Percentiles rank a stretch among this genome's conserved stretches.
Conservation (phyloP, 495 filamentous ascomycete species). For the Trypethelium eluteriae region DNA sequence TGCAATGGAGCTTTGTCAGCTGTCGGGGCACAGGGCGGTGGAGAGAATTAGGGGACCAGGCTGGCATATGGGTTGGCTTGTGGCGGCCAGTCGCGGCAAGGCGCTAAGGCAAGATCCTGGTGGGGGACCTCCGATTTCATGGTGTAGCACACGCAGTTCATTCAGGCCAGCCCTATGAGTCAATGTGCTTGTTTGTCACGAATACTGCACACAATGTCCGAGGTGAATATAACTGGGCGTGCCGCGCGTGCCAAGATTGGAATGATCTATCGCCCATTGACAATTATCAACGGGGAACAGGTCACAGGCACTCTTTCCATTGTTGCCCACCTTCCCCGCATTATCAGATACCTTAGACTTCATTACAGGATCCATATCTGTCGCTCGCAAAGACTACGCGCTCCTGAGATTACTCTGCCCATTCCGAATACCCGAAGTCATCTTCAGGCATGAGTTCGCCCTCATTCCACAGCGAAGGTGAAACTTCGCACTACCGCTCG, state of each 20-base stretch:
- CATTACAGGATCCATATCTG: neutral
- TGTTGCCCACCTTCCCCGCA: constrained; percentile 1
- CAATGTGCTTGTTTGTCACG: neutral
- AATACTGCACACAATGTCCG: neutral
- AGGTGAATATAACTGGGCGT: neutral
- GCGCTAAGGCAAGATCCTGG: constrained; percentile 7
- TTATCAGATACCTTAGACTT: neutral
- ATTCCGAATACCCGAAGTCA: neutral
- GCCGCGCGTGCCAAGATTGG: neutral
- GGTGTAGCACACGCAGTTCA: neutral
- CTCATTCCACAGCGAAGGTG: constrained; percentile 12
- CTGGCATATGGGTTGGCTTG: neutral
- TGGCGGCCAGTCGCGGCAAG: neutral
- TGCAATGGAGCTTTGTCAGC: neutral
- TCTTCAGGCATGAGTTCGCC: constrained; percentile 16
- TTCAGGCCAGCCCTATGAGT: neutral
- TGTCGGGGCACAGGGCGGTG: neutral
- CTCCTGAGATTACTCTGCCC: too few species aligned
- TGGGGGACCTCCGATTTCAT: neutral
- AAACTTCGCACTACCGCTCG: constrained; percentile 17
- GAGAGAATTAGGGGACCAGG: neutral
- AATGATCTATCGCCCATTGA: neutral
- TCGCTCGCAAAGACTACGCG: neutral
- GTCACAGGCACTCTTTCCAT: too few species aligned
- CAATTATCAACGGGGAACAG: neutral